phyloP scores from a whole-genome alignment of 1,284 basidiomycete species.

The Chondrostereum purpureum region DNA sequence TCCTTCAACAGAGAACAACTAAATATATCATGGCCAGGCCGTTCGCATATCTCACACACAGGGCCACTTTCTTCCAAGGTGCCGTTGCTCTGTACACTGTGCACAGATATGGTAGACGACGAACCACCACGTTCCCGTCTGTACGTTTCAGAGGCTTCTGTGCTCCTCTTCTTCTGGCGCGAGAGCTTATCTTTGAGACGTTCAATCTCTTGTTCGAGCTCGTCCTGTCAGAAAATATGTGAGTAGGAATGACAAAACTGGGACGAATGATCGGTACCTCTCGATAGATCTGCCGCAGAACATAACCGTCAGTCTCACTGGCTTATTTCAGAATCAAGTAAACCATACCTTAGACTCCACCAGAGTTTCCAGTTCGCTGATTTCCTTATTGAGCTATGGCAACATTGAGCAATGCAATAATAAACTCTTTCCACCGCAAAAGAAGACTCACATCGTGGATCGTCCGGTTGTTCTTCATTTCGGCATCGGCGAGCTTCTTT shows the following conservation, averaged over 20 bases:
- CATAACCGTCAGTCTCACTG: slow-evolving; percentile 7
- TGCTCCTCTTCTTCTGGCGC: slow-evolving; percentile 49
- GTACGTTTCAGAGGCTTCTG: slow-evolving; percentile 28
- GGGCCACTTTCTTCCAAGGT: slow-evolving; percentile 23
- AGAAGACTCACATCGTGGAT: slow-evolving; percentile 57
- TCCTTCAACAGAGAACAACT: slow-evolving; percentile 59
- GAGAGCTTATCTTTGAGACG: slow-evolving; percentile 64
- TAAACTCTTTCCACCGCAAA: not conserved
- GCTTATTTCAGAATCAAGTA: not conserved
- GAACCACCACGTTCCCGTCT: slow-evolving; percentile 17
- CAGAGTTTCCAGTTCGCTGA: slow-evolving; percentile 81
- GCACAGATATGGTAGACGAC: slow-evolving; percentile 10
- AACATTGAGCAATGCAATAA: slow-evolving; percentile 8
- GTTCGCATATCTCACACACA: slow-evolving; percentile 80
- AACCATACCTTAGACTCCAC: slow-evolving; percentile 79
- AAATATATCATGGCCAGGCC: slow-evolving; percentile 77
- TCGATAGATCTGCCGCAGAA: slow-evolving; percentile 65
- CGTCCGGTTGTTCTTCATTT: slow-evolving; percentile 65
- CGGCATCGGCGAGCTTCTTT: slow-evolving; percentile 60
- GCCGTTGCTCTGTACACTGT: slow-evolving; percentile 22
- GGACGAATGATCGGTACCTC: slow-evolving; percentile 41
- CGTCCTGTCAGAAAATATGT: slow-evolving; percentile 46
- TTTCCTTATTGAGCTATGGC: slow-evolving; percentile 79
- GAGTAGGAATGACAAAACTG: slow-evolving; percentile 7
- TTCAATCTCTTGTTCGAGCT: slow-evolving; percentile 82